Percentiles rank a stretch among this genome's conserved stretches.
Evolutionary conservation across 192 early-diverging fungal genomes (phyloP).

Genomic region (Radiomyces spectabilis): DNA sequence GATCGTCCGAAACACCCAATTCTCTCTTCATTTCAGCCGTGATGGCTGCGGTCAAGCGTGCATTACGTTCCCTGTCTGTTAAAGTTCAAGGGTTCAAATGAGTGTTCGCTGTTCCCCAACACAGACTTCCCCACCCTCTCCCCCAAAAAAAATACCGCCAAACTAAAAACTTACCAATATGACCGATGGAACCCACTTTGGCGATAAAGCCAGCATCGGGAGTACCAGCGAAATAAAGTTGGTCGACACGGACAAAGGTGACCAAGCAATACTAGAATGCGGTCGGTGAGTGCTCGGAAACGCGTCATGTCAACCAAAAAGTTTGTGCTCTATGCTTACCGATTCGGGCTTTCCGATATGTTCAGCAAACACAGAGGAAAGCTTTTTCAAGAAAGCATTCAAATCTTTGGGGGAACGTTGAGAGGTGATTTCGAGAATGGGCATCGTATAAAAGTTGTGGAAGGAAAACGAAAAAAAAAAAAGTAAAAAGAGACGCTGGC

Average conservation of each 20-base stretch:
- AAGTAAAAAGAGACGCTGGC: neutral
- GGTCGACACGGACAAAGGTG: slow-evolving; percentile 17
- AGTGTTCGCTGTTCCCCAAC: neutral
- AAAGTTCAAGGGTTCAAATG: too few relatives aligned
- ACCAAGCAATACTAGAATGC: slow-evolving; percentile 17
- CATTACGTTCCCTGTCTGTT: slow-evolving; percentile 10
- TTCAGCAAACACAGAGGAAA: slow-evolving; percentile 20
- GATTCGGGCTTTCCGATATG: slow-evolving; percentile 26
- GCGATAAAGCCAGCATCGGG: slow-evolving; percentile 14
- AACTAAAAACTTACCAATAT: slow-evolving; percentile 13
- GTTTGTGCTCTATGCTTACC: slow-evolving; percentile 10
- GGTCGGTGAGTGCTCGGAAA: too few relatives aligned
- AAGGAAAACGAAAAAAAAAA: slow-evolving; percentile 4
- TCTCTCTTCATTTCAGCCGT: slow-evolving; percentile 6
- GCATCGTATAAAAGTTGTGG: slow-evolving; percentile 5
- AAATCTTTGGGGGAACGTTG: slow-evolving; percentile 19
- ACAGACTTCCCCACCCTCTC: too few relatives aligned
- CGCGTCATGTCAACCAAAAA: too few relatives aligned
- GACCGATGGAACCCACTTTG: slow-evolving; percentile 19
- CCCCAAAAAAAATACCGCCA: too few relatives aligned
- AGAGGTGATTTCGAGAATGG: slow-evolving; percentile 24
- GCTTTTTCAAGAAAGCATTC: slow-evolving; percentile 11
- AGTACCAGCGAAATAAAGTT: slow-evolving; percentile 10
- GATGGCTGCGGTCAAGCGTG: neutral
- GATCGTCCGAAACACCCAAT: slow-evolving; percentile 2